Conservation (phyloP, 441 rosid genomes). For the Bocquillonia castaneifolia region DNA sequence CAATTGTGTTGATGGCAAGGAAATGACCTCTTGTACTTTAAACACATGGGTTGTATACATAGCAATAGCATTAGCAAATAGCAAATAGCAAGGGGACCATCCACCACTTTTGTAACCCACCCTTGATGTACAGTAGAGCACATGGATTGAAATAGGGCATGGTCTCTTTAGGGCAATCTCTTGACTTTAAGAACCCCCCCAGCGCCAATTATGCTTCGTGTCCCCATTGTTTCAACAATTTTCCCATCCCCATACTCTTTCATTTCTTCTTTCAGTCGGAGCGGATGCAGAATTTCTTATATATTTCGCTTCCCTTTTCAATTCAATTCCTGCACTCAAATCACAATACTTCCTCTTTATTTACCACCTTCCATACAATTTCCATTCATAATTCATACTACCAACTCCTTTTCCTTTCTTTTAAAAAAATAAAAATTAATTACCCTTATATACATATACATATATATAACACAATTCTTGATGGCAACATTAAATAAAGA, state of each 20-base stretch:
- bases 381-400: no score
- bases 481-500: no score
- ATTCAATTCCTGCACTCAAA: neutral
- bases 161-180: neutral
- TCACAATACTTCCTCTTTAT: neutral
- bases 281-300: neutral
- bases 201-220: constrained; percentile 17
- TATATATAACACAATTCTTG: no score
- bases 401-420: neutral
- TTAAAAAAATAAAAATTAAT: no score
- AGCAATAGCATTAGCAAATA: neutral
- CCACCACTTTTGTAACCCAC: constrained; percentile 16
- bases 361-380: neutral
- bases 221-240: constrained; percentile 9
- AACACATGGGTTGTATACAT: constrained; percentile 29
- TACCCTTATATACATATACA: no score
- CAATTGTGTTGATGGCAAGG: constrained; percentile 10
- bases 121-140: neutral
- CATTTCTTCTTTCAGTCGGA: neutral
- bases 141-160: constrained; percentile 10
- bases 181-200: constrained; percentile 24
- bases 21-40: constrained; percentile 11
- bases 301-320: neutral
- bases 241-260: constrained; percentile 8
- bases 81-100: constrained; percentile 20